phyloP scores from a whole-genome alignment of 2,329 filamentous ascomycete species.

The Stagonosporopsis tanaceti region DNA sequence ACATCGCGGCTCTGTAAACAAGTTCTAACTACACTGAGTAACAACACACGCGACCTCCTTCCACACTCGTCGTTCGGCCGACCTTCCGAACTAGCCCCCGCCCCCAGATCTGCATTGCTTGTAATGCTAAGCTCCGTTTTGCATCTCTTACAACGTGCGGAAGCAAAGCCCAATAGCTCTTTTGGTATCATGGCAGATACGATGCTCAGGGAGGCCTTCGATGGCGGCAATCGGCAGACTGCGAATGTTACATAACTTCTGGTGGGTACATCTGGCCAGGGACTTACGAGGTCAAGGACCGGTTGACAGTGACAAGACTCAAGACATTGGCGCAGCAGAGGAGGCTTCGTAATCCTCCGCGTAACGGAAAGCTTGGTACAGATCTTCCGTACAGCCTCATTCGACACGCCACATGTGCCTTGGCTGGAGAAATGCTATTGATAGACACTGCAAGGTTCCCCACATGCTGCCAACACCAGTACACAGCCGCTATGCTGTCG shows the following conservation, averaged over 20 bases:
- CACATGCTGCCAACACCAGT: not conserved
- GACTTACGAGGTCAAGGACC: not conserved
- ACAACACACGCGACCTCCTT: not conserved
- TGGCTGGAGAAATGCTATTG: not conserved
- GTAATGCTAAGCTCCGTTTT: not conserved
- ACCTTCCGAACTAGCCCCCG: not conserved
- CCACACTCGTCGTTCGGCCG: not conserved
- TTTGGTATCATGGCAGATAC: not conserved
- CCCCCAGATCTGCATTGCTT: not conserved
- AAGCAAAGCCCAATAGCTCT: not conserved
- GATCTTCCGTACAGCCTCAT: not conserved
- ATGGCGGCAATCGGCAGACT: not conserved
- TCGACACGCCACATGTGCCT: not conserved
- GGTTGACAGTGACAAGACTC: not conserved
- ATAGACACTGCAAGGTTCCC: not conserved
- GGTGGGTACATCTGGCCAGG: not conserved
- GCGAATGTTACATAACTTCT: not conserved
- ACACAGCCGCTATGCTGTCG: not conserved
- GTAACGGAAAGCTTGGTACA: not conserved
- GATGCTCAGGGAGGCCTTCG: not conserved
- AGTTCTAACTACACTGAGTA: not conserved
- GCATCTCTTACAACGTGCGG: not conserved
- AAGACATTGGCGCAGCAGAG: not conserved
- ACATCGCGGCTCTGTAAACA: not conserved
- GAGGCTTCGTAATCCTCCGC: not conserved